Evolutionary conservation across 2,329 filamentous ascomycete genomes (phyloP).

Genomic region (Knoxdaviesia proteae): DNA sequence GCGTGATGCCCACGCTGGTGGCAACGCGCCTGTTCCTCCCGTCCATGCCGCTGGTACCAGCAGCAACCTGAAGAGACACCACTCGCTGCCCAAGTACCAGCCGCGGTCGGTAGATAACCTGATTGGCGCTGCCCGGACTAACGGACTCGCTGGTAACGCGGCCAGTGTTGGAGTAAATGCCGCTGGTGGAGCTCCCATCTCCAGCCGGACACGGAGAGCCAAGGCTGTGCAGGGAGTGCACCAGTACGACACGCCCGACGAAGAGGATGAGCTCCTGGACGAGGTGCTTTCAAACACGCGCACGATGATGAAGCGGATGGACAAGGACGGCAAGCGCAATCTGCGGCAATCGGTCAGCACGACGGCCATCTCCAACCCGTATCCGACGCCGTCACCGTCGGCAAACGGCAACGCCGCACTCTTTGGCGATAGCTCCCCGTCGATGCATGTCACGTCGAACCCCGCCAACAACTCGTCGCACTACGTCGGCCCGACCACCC

Average conservation of each 20-base stretch:
- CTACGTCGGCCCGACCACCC: slow-evolving; percentile 19
- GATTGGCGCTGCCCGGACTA: slow-evolving; percentile 27
- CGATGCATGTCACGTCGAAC: slow-evolving; percentile 9
- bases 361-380: slow-evolving; percentile 36
- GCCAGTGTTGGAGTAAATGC: not conserved
- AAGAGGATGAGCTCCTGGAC: slow-evolving; percentile 88
- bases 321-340: slow-evolving; percentile 22
- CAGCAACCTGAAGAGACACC: slow-evolving; percentile 39
- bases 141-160: slow-evolving; percentile 1
- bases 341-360: slow-evolving; percentile 46
- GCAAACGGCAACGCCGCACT: slow-evolving; percentile 61
- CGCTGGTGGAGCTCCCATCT: slow-evolving; percentile 35
- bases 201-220: slow-evolving; percentile 60
- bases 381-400: slow-evolving; percentile 52
- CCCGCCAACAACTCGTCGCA: too few species aligned
- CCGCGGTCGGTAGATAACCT: slow-evolving; percentile 44
- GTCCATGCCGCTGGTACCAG: slow-evolving; percentile 26
- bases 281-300: slow-evolving; percentile 67
- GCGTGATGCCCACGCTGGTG: slow-evolving; percentile 27
- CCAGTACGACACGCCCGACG: slow-evolving; percentile 83
- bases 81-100: slow-evolving; percentile 38
- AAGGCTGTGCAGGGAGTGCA: slow-evolving; percentile 56
- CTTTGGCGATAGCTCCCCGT: slow-evolving; percentile 46
- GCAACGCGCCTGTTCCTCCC: slow-evolving; percentile 27
- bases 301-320: slow-evolving; percentile 52